Conservation (phyloP, 345 rosid genomes). For the Excoecaria cochinchinensis region DNA sequence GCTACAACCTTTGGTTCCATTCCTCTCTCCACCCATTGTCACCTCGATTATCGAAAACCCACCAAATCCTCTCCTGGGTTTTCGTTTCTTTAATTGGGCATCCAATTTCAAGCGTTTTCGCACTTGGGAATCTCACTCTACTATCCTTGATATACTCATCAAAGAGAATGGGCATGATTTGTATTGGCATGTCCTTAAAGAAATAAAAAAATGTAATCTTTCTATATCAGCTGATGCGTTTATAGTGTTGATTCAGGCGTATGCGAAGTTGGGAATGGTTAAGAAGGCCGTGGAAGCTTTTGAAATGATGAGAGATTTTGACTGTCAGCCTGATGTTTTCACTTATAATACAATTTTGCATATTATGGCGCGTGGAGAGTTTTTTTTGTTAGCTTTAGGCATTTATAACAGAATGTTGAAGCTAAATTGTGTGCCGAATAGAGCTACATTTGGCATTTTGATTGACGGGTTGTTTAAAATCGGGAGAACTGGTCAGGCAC, state of each 20-base stretch:
- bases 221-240: slow-evolving; percentile 49
- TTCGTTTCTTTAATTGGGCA: slow-evolving; percentile 86
- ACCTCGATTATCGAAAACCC: slow-evolving; percentile 46
- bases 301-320: slow-evolving; percentile 65
- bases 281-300: slow-evolving; percentile 77
- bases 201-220: slow-evolving; percentile 39
- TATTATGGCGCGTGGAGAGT: slow-evolving; percentile 38
- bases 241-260: slow-evolving; percentile 53
- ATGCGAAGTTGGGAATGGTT: slow-evolving; percentile 47
- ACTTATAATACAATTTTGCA: slow-evolving; percentile 56
- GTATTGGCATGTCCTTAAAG: slow-evolving; percentile 63
- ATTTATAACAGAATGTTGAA: slow-evolving; percentile 69
- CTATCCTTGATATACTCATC: slow-evolving; percentile 45
- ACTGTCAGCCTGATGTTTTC: slow-evolving; percentile 63
- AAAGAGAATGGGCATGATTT: slow-evolving; percentile 47
- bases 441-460: slow-evolving; percentile 55
- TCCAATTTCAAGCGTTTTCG: slow-evolving; percentile 49
- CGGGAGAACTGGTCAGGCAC: slow-evolving; percentile 56
- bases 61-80: slow-evolving; percentile 42
- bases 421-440: slow-evolving; percentile 52
- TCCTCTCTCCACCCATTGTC: slow-evolving; percentile 45
- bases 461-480: slow-evolving; percentile 58
- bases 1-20: slow-evolving; percentile 55
- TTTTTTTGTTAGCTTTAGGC: slow-evolving; percentile 55
- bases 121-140: slow-evolving; percentile 28